Conservation (phyloP, 495 filamentous ascomycete species). For the Penicillium steckii region DNA sequence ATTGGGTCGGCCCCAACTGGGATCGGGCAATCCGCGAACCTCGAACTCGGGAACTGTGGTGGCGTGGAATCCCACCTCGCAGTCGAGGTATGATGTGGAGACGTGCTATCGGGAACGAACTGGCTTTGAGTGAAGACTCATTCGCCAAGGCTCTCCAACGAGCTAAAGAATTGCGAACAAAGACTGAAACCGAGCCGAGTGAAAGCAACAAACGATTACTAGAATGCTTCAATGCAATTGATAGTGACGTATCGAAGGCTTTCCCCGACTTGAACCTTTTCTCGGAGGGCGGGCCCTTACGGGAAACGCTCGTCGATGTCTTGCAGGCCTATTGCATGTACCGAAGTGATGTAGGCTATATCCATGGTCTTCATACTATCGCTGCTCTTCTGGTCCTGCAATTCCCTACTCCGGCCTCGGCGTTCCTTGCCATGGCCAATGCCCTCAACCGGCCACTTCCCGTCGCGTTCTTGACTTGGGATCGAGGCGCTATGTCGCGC, state of each 20-base stretch:
- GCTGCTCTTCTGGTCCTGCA: conserved; percentile 86
- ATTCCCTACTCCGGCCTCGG: conserved; percentile 63
- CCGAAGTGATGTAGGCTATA: conserved; percentile 87
- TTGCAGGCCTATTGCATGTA: conserved; percentile 92
- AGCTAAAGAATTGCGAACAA: conserved; percentile 63
- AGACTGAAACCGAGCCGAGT: conserved; percentile 38
- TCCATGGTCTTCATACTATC: conserved; percentile 81
- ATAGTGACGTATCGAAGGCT: conserved; percentile 64
- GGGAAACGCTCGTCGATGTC: conserved; percentile 73
- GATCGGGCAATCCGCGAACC: conserved; percentile 68
- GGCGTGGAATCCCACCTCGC: conserved; percentile 81
- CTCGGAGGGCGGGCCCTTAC: conserved; percentile 71
- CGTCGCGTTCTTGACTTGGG: conserved; percentile 80
- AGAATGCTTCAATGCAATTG: conserved; percentile 69
- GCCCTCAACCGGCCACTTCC: conserved; percentile 85
- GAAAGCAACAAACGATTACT: conserved; percentile 49
- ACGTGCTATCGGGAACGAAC: conserved; percentile 84
- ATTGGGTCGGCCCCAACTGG: conserved; percentile 86
- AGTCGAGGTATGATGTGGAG: conserved; percentile 83
- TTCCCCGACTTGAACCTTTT: conserved; percentile 86
- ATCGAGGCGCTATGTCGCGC: conserved; percentile 67
- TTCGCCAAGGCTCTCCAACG: conserved; percentile 77
- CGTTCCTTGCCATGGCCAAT: conserved; percentile 87
- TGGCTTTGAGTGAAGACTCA: conserved; percentile 71
- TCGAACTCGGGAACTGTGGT: conserved; percentile 87